A percentile compares a stretch with the other conserved stretches of the same genome.
Evolutionary conservation across 73 alveolate genomes (phyloP).

Genomic region (Tetrahymena malaccensis): DNA sequence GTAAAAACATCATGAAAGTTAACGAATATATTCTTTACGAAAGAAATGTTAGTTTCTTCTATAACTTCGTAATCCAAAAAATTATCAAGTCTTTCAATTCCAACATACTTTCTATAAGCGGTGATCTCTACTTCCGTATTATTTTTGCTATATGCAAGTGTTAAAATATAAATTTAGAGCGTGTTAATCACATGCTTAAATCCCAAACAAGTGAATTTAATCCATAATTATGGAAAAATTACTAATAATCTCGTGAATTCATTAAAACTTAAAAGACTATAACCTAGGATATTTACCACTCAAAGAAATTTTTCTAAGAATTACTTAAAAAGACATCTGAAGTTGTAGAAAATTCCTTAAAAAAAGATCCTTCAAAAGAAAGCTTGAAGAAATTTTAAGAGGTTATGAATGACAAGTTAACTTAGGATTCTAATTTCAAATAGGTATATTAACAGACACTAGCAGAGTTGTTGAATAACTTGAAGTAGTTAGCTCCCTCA

Average conservation of each 20-base stretch:
- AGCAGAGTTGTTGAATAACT: not conserved
- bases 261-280: not conserved
- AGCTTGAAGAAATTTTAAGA: not conserved
- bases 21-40: conserved; percentile 28
- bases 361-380: not conserved
- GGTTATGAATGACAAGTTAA: not conserved
- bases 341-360: not conserved
- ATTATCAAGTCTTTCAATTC: conserved; percentile 1
- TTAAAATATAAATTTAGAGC: conserved; percentile 23
- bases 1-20: conserved; percentile 40
- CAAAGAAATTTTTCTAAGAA: not conserved
- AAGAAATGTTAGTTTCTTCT: conserved; percentile 37
- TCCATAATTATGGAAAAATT: not conserved
- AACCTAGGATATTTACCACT: not conserved
- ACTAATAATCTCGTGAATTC: not conserved
- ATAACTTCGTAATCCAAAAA: conserved; percentile 25
- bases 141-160: conserved; percentile 27
- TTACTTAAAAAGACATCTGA: not conserved
- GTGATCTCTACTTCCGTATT: conserved; percentile 23
- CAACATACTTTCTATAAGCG: not conserved
- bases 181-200: conserved; percentile 6
- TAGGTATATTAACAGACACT: not conserved
- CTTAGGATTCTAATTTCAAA: not conserved
- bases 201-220: not conserved
- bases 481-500: not conserved